These are phyloP conservation scores for Vaccinium darrowii DNA, from an alignment of 148 eudicot species.

Conservation along the genomic window DNA sequence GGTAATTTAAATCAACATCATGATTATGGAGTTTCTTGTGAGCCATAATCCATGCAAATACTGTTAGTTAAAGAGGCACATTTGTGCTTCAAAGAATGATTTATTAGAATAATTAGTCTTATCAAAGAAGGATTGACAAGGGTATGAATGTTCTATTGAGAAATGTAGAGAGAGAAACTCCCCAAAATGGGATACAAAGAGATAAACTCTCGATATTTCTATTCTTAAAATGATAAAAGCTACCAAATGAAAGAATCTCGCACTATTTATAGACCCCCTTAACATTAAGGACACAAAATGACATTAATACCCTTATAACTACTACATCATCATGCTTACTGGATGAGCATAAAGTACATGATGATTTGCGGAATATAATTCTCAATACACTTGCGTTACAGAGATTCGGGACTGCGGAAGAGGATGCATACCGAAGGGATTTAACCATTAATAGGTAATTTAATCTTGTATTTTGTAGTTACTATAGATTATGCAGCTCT, in stretches of 20 bases:
- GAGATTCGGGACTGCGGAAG: slow-evolving; percentile 93
- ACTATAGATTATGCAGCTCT: neutral
- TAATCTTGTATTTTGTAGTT: neutral
- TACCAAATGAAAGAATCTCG: too few relatives aligned
- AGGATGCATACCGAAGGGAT: slow-evolving; percentile 97
- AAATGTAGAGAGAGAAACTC: too few relatives aligned
- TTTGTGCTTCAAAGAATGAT: neutral
- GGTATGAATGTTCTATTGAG: too few relatives aligned
- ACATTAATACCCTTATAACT: too few relatives aligned
- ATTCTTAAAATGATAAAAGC: too few relatives aligned
- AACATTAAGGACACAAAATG: too few relatives aligned
- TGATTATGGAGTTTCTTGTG: neutral
- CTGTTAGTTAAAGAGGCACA: neutral
- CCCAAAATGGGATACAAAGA: too few relatives aligned
- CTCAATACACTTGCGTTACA: slow-evolving; percentile 30
- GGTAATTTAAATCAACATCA: neutral
- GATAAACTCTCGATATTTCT: too few relatives aligned
- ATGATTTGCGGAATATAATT: neutral
- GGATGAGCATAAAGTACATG: neutral
- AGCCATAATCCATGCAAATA: neutral
- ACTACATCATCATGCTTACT: slow-evolving; percentile 1
- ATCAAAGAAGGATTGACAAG: neutral
- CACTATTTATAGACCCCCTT: too few relatives aligned
- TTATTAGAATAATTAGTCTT: neutral
- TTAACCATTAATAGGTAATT: slow-evolving; percentile 90